phyloP scores from a whole-genome alignment of 2,329 filamentous ascomycete species.

The Juglanconis juglandina region DNA sequence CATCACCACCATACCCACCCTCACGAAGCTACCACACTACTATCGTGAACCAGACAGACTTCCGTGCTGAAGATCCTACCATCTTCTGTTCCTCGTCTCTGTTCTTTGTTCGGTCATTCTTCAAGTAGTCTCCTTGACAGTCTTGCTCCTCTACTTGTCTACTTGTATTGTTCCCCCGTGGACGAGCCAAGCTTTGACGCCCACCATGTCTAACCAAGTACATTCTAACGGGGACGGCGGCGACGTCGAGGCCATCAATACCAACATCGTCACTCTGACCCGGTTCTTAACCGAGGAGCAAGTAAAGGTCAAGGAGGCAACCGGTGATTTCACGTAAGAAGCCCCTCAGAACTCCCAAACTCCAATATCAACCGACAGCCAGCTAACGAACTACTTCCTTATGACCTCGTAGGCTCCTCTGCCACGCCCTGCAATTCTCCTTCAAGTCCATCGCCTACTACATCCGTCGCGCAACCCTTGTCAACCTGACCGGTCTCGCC shows the following conservation, averaged over 20 bases:
- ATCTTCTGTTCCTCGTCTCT: neutral
- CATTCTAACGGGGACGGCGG: slow-evolving; percentile 39
- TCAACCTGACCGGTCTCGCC: slow-evolving; percentile 92
- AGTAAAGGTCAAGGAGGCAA: slow-evolving; percentile 86
- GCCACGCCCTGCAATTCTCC: slow-evolving; percentile 96
- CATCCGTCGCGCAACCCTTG: slow-evolving; percentile 90
- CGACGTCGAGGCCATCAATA: slow-evolving; percentile 81
- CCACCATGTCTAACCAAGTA: slow-evolving; percentile 15
- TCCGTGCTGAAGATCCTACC: neutral
- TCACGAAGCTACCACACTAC: neutral
- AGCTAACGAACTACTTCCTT: slow-evolving; percentile 10
- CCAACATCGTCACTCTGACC: slow-evolving; percentile 91
- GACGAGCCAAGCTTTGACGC: neutral
- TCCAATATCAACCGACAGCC: slow-evolving; percentile 3
- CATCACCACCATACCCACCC: neutral
- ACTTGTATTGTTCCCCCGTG: neutral
- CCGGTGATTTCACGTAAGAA: slow-evolving; percentile 94
- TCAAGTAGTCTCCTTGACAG: slow-evolving; percentile 3
- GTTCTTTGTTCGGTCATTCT: neutral
- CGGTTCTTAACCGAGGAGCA: slow-evolving; percentile 97
- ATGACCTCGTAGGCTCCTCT: slow-evolving; percentile 65
- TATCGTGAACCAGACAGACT: neutral
- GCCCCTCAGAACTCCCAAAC: neutral
- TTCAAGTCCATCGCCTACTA: slow-evolving; percentile 99
- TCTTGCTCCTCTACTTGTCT: neutral